Conservation (phyloP, 352 stramenopile genomes). For the Pythium scleroteichum region DNA sequence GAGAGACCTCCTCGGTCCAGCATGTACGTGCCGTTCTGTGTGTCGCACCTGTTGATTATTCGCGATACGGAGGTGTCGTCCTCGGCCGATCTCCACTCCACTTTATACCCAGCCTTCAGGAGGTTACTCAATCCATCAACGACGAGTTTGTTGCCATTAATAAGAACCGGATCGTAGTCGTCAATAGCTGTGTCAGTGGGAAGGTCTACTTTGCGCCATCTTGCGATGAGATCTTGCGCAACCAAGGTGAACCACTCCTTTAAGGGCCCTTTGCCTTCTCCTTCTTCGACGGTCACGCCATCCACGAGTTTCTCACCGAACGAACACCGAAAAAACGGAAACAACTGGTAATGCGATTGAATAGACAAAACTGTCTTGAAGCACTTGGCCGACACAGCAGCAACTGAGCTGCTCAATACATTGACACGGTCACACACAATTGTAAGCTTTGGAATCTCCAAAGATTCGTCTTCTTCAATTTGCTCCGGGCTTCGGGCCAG, state of each 20-base stretch:
- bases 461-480: slow-evolving; percentile 1
- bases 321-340: slow-evolving; percentile 64
- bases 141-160: slow-evolving; percentile 50
- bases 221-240: slow-evolving; percentile 37
- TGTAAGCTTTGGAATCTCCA: slow-evolving; percentile 21
- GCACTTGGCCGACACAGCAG: slow-evolving; percentile 11
- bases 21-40: slow-evolving; percentile 36
- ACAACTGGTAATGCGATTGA: slow-evolving; percentile 37
- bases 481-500: slow-evolving; percentile 11
- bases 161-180: slow-evolving; percentile 33
- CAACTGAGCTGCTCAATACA: slow-evolving; percentile 19
- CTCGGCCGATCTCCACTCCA: slow-evolving; percentile 47
- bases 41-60: slow-evolving; percentile 53
- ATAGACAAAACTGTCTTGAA: background rate
- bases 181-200: slow-evolving; percentile 7
- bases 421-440: slow-evolving; percentile 25
- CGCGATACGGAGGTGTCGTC: slow-evolving; percentile 31
- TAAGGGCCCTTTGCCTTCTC: slow-evolving; percentile 68
- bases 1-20: slow-evolving; percentile 45
- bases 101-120: slow-evolving; percentile 32
- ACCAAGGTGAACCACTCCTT: slow-evolving; percentile 77
- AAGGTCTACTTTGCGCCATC: slow-evolving; percentile 42
- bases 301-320: slow-evolving; percentile 74
- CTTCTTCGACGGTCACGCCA: slow-evolving; percentile 62
- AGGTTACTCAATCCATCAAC: slow-evolving; percentile 29